Conservation (phyloP, 257 asterid species). For the Leptodermis oblonga region DNA sequence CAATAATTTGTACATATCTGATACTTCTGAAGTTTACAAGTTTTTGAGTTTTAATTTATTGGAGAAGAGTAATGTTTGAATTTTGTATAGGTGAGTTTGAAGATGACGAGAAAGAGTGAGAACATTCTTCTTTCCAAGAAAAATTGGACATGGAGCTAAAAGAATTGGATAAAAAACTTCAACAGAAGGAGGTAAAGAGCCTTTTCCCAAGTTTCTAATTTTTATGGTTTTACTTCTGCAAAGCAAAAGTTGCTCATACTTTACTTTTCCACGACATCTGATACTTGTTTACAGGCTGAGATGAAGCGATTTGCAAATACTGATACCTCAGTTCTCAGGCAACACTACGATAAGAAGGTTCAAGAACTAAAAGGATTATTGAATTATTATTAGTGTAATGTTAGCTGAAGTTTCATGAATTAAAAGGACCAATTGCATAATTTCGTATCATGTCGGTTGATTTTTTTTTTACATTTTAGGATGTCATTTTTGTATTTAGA, state of each 20-base stretch:
- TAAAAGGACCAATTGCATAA: too few species aligned
- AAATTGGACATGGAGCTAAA: slow-evolving; percentile 75
- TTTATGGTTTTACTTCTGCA: background rate
- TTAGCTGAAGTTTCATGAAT: too few species aligned
- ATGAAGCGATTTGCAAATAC: slow-evolving; percentile 60
- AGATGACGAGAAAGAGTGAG: slow-evolving; percentile 79
- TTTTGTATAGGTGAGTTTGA: slow-evolving; percentile 53
- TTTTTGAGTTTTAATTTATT: background rate
- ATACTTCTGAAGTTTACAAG: background rate
- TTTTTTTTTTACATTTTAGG: slow-evolving; percentile 8
- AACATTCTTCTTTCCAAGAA: slow-evolving; percentile 91
- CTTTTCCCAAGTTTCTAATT: background rate
- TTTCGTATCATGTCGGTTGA: too few species aligned
- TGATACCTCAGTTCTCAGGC: slow-evolving; percentile 82
- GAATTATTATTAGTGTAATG: too few species aligned
- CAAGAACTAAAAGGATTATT: slow-evolving; percentile 76
- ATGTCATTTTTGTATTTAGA: too few species aligned
- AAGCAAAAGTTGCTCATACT: background rate
- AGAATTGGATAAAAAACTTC: slow-evolving; percentile 86
- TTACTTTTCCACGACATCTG: background rate
- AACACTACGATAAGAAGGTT: slow-evolving; percentile 90
- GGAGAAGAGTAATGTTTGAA: slow-evolving; percentile 15
- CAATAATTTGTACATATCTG: too few species aligned
- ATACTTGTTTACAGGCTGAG: slow-evolving; percentile 58
- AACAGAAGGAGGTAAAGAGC: slow-evolving; percentile 81